These are phyloP conservation scores for Lepidium aucheri DNA, from an alignment of 345 rosid genomes.

Conservation along the genomic window DNA sequence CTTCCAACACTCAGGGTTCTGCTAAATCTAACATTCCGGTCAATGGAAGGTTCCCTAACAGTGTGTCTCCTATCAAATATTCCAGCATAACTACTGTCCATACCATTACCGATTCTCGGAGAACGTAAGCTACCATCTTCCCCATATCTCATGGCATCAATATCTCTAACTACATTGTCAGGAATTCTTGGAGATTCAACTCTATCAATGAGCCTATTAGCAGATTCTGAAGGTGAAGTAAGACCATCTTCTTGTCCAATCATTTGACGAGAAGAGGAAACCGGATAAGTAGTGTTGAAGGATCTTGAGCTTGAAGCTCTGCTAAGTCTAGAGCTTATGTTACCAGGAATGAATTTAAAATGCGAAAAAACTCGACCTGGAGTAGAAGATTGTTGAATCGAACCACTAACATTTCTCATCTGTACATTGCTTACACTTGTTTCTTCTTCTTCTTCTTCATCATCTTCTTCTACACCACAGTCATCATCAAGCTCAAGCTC, in stretches of 20 bases:
- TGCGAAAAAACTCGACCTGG: conserved; percentile 63
- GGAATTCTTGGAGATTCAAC: conserved; percentile 29
- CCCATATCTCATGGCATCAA: conserved; percentile 23
- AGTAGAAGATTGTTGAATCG: conserved; percentile 46
- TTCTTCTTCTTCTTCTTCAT: conserved; percentile 18
- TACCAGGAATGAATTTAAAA: conserved; percentile 78
- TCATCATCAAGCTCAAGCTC: conserved; percentile 34
- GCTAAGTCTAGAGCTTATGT: conserved; percentile 63
- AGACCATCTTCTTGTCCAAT: conserved; percentile 31
- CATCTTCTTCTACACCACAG: conserved; percentile 29
- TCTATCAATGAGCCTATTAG: conserved; percentile 28
- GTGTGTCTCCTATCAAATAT: conserved; percentile 47
- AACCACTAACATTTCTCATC: conserved; percentile 32
- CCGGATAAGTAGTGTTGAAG: conserved; percentile 48
- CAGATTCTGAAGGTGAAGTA: conserved; percentile 26
- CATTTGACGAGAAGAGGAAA: conserved; percentile 33
- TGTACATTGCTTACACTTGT: conserved; percentile 24
- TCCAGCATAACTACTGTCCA: conserved; percentile 38
- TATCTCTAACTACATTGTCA: conserved; percentile 28
- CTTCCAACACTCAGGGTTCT: conserved; percentile 95
- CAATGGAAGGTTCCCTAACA: conserved; percentile 52
- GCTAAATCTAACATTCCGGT: conserved; percentile 78
- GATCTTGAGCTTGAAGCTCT: conserved; percentile 80
- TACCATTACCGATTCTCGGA: conserved; percentile 30
- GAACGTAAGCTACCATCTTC: conserved; percentile 31